A percentile compares a stretch with the other conserved stretches of the same genome.
These are phyloP conservation scores for Schizophyllum amplum DNA, from an alignment of 1,284 basidiomycete species.

Conservation along the genomic window DNA sequence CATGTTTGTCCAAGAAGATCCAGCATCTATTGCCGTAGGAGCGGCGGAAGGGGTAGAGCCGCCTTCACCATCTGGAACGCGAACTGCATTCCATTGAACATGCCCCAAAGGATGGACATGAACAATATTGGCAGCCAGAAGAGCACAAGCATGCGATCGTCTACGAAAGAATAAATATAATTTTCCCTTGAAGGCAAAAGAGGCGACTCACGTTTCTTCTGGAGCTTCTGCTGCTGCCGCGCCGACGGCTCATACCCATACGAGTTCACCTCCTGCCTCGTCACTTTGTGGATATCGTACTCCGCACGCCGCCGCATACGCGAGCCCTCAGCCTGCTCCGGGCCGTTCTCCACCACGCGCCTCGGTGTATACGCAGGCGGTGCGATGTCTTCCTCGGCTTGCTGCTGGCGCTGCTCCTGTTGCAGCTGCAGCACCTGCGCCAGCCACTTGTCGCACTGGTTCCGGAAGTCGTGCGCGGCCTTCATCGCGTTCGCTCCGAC, in stretches of 20 bases:
- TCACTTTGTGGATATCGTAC: slow-evolving; percentile 23
- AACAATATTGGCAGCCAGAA: slow-evolving; percentile 93
- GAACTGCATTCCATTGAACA: not conserved
- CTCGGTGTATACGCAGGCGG: slow-evolving; percentile 67
- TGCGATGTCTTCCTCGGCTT: slow-evolving; percentile 39
- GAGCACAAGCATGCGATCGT: slow-evolving; percentile 86
- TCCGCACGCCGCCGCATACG: slow-evolving; percentile 4
- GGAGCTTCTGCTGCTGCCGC: slow-evolving; percentile 43
- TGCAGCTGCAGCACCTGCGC: slow-evolving; percentile 30
- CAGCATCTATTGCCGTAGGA: not conserved
- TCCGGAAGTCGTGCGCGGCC: slow-evolving; percentile 52
- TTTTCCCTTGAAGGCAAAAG: slow-evolving; percentile 5
- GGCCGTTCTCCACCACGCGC: not conserved
- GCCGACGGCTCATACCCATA: slow-evolving; percentile 53
- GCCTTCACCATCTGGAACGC: not conserved
- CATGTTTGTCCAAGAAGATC: not conserved
- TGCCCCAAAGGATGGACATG: slow-evolving; percentile 7
- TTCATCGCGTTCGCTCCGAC: slow-evolving; percentile 33
- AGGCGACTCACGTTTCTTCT: slow-evolving; percentile 61
- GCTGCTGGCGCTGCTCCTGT: slow-evolving; percentile 26
- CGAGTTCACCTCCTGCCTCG: slow-evolving; percentile 59
- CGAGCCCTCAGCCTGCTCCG: not conserved
- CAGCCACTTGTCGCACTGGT: slow-evolving; percentile 70
- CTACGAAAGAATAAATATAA: slow-evolving; percentile 29
- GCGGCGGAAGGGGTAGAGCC: not conserved